A percentile compares a stretch with the other conserved stretches of the same genome.
phyloP scores from a whole-genome alignment of 352 stramenopile genomes.

The Globisporangium mamillatum region DNA sequence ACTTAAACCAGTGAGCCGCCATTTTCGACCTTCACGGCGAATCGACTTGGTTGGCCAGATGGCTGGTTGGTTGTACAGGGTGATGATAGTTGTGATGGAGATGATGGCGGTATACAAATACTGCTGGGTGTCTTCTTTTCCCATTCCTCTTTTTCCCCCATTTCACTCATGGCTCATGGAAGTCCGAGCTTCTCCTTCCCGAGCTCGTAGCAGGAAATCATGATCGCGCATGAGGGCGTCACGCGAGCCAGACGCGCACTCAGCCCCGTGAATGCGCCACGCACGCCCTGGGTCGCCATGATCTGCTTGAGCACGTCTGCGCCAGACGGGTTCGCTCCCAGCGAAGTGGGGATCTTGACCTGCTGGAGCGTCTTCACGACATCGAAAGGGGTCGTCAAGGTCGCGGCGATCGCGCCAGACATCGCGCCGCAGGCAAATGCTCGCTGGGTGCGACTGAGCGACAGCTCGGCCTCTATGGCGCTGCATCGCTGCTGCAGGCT shows the following conservation, averaged over 20 bases:
- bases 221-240: conserved; percentile 81
- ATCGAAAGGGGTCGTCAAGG: conserved; percentile 93
- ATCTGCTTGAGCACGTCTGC: conserved; percentile 47
- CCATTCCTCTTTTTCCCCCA: not conserved
- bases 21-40: not conserved
- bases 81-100: not conserved
- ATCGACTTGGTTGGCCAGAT: not conserved
- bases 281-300: conserved; percentile 40
- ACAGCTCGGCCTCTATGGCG: conserved; percentile 15
- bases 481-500: conserved; percentile 41
- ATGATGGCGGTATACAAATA: not conserved
- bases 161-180: conserved; percentile 20
- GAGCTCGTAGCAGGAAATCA: conserved; percentile 84
- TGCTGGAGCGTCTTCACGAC: conserved; percentile 94
- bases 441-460: conserved; percentile 53
- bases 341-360: conserved; percentile 35
- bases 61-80: not conserved
- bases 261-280: conserved; percentile 63
- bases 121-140: not conserved
- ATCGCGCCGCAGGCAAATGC: conserved; percentile 85
- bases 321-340: conserved; percentile 37
- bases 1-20: not conserved
- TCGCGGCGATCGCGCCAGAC: conserved; percentile 86
- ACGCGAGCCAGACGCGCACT: conserved; percentile 64
- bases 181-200: conserved; percentile 71